Conservation (phyloP, 2,329 filamentous ascomycete species). For the Beauveria asiatica region DNA sequence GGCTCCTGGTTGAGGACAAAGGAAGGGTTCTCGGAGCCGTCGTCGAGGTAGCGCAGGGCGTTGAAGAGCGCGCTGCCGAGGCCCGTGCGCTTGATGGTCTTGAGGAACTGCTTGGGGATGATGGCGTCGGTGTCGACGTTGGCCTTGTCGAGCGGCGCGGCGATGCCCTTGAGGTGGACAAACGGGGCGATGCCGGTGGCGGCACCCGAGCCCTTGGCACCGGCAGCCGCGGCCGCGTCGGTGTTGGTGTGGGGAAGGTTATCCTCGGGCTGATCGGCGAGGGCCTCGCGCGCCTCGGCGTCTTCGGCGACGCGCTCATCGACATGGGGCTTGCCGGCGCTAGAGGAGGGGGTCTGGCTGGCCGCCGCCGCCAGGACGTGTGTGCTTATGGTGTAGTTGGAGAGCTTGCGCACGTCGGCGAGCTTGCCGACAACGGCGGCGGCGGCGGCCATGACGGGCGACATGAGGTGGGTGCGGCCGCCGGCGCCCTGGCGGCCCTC, state of each 20-base stretch:
- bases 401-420: conserved; percentile 78
- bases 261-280: conserved; percentile 55
- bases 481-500: conserved; percentile 91
- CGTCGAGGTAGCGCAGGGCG: conserved; percentile 66
- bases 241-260: conserved; percentile 57
- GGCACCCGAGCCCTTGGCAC: conserved; percentile 27
- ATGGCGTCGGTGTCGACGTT: conserved; percentile 99
- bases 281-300: conserved; percentile 43
- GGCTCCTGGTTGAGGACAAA: conserved; percentile 90
- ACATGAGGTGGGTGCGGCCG: conserved; percentile 91
- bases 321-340: conserved; percentile 35
- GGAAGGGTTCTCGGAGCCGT: conserved; percentile 64
- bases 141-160: conserved; percentile 75
- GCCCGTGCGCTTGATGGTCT: conserved; percentile 97
- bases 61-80: conserved; percentile 84
- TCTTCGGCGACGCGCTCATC: conserved; percentile 46
- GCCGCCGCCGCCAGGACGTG: conserved; percentile 44
- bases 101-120: conserved; percentile 98
- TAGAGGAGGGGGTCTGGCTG: conserved; percentile 29
- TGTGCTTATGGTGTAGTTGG: conserved; percentile 49
- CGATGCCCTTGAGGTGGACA: conserved; percentile 72
- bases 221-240: conserved; percentile 22
- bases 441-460: conserved; percentile 91
- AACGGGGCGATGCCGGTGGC: conserved; percentile 74
- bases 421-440: conserved; percentile 86